phyloP scores from a whole-genome alignment of 2,329 filamentous ascomycete genomes.

The Coniochaeta ligniaria region DNA sequence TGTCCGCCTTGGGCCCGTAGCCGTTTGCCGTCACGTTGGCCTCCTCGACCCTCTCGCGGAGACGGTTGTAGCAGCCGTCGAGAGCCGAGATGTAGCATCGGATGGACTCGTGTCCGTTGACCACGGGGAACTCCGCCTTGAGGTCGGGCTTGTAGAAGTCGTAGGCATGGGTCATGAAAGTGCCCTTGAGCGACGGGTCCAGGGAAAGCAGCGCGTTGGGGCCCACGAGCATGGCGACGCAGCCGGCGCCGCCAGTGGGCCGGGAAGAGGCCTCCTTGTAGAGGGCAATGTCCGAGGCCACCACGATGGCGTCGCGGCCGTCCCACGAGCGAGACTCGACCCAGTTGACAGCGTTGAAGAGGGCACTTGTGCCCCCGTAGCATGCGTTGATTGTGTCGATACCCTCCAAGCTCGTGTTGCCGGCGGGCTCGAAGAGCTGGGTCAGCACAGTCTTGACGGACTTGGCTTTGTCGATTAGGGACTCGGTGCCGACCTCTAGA shows the following conservation, averaged over 20 bases:
- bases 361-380: constrained; percentile 78
- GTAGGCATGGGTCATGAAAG: constrained; percentile 77
- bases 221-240: constrained; percentile 71
- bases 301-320: constrained; percentile 71
- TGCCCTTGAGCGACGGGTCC: constrained; percentile 72
- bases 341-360: constrained; percentile 82
- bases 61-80: constrained; percentile 74
- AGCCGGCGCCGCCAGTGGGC: constrained; percentile 73
- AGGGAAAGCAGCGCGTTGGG: constrained; percentile 70
- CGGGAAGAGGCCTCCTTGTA: constrained; percentile 79
- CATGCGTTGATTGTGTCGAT: constrained; percentile 79
- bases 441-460: constrained; percentile 84
- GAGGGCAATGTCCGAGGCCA: constrained; percentile 76
- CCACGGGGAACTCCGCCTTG: constrained; percentile 79
- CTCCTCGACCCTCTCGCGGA: constrained; percentile 64
- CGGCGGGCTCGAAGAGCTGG: constrained; percentile 63
- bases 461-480: constrained; percentile 83
- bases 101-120: constrained; percentile 77
- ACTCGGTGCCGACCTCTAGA: constrained; percentile 81
- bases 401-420: constrained; percentile 79
- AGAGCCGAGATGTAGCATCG: constrained; percentile 77
- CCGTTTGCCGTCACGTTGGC: constrained; percentile 11
- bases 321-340: constrained; percentile 83
- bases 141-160: constrained; percentile 90
- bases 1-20: neutral